Conservation (phyloP, 2,329 filamentous ascomycete species). For the Neonectria ditissima region DNA sequence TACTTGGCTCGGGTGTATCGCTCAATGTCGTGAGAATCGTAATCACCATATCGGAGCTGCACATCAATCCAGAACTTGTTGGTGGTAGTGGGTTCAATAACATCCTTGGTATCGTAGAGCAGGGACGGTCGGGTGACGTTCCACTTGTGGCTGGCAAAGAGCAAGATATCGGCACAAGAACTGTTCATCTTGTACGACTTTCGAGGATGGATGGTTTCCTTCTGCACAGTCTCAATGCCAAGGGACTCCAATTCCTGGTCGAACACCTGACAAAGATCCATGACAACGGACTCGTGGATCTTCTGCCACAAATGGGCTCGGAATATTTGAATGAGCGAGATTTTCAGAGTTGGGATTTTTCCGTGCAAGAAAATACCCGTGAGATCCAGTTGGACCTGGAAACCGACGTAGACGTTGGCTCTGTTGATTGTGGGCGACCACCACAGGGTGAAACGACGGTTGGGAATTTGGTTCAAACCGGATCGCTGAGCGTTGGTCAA, state of each 20-base stretch:
- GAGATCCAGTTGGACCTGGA: constrained; percentile 97
- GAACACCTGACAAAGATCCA: constrained; percentile 99
- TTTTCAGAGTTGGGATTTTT: constrained; percentile 98
- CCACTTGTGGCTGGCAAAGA: constrained; percentile 99
- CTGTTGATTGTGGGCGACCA: constrained; percentile 95
- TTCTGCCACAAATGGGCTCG: constrained; percentile 99
- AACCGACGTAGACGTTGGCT: constrained; percentile 98
- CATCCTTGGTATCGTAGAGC: constrained; percentile 95
- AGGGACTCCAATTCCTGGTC: constrained; percentile 96
- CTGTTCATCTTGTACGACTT: constrained; percentile 99
- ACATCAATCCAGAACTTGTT: constrained; percentile 99
- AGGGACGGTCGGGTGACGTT: constrained; percentile 94
- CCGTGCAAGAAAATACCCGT: constrained; percentile 99
- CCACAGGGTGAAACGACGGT: constrained; percentile 98
- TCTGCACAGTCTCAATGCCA: constrained; percentile 97
- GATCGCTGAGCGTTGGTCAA: constrained; percentile 96
- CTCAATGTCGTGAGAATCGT: constrained; percentile 99
- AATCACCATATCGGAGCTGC: constrained; percentile 95
- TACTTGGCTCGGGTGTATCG: constrained; percentile 98
- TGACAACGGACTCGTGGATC: constrained; percentile 98
- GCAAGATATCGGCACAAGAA: constrained; percentile 94
- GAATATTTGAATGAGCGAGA: constrained; percentile 99
- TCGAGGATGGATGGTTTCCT: constrained; percentile 98
- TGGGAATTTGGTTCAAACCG: constrained; percentile 98
- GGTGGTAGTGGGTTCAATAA: constrained; percentile 91